Evolutionary conservation across 2,329 filamentous ascomycete genomes (phyloP).

Genomic region (Aspergillus costaricaensis): DNA sequence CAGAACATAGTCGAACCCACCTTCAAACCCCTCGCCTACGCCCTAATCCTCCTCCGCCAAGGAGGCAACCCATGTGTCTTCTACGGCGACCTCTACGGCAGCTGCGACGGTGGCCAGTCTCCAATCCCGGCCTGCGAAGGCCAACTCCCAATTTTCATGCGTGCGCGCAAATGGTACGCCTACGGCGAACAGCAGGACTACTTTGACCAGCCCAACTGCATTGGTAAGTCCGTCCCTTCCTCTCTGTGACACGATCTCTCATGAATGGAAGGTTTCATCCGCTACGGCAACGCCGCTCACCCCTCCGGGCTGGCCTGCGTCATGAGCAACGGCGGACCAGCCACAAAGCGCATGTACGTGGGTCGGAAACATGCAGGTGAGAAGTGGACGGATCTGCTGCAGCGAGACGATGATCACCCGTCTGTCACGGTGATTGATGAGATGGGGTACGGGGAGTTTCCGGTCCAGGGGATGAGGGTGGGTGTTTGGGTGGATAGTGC

Average conservation of each 20-base stretch:
- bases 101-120: neutral
- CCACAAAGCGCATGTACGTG: conserved; percentile 62
- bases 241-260: neutral
- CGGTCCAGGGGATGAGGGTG: conserved; percentile 55
- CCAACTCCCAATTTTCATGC: conserved; percentile 4
- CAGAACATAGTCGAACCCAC: neutral
- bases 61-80: conserved; percentile 11
- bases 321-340: conserved; percentile 55
- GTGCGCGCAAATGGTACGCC: neutral
- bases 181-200: conserved; percentile 15
- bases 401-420: conserved; percentile 49
- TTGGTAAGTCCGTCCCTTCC: neutral
- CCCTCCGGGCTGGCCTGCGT: conserved; percentile 57
- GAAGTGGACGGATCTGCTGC: conserved; percentile 63
- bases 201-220: conserved; percentile 5
- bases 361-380: conserved; percentile 60
- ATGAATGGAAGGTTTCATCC: conserved; percentile 47
- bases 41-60: conserved; percentile 12
- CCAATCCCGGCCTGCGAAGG: neutral
- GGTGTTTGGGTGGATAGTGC: conserved; percentile 63
- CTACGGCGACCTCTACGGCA: conserved; percentile 14
- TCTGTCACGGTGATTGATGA: conserved; percentile 58
- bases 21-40: conserved; percentile 12
- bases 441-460: conserved; percentile 61
- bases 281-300: conserved; percentile 53